Evolutionary conservation across 495 filamentous ascomycete species (phyloP).

Genomic region (Poronia punctata): DNA sequence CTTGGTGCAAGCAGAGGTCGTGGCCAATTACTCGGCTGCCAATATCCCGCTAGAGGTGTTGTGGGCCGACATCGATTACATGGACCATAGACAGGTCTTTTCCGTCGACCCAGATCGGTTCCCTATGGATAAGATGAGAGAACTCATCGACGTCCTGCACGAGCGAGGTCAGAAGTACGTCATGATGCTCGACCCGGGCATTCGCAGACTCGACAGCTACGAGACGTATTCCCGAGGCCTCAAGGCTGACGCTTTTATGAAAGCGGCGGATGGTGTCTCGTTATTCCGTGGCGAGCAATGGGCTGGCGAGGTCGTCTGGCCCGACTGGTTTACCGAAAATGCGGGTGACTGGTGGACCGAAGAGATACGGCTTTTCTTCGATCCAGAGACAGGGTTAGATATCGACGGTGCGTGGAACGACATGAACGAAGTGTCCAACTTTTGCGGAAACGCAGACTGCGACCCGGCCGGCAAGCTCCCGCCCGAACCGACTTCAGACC

Average conservation of each 20-base stretch:
- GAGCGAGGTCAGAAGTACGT: constrained; percentile 67
- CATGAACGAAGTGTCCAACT: constrained; percentile 63
- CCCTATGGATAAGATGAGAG: constrained; percentile 56
- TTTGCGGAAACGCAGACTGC: constrained; percentile 68
- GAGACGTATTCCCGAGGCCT: constrained; percentile 55
- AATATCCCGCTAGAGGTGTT: constrained; percentile 69
- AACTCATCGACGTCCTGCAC: constrained; percentile 64
- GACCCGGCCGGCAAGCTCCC: constrained; percentile 58
- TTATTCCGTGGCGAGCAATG: constrained; percentile 73
- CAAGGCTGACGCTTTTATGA: constrained; percentile 54
- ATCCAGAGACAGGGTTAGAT: constrained; percentile 55
- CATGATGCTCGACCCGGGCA: constrained; percentile 81
- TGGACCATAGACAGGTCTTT: constrained; percentile 57
- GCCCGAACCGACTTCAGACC: constrained; percentile 44
- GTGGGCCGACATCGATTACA: constrained; percentile 76
- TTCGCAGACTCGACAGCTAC: constrained; percentile 55
- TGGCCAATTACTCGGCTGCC: constrained; percentile 62
- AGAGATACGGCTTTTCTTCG: constrained; percentile 66
- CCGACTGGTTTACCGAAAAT: constrained; percentile 71
- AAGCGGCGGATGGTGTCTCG: constrained; percentile 53
- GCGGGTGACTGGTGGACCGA: constrained; percentile 64
- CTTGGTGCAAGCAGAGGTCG: constrained; percentile 60
- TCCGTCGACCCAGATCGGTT: constrained; percentile 69
- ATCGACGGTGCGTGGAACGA: constrained; percentile 85
- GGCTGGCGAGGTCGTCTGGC: constrained; percentile 75